Evolutionary conservation across 257 asterid genomes (phyloP), one percentile per base, ranked within the genome.

Genomic region (Knoxia roxburghii): DNA sequence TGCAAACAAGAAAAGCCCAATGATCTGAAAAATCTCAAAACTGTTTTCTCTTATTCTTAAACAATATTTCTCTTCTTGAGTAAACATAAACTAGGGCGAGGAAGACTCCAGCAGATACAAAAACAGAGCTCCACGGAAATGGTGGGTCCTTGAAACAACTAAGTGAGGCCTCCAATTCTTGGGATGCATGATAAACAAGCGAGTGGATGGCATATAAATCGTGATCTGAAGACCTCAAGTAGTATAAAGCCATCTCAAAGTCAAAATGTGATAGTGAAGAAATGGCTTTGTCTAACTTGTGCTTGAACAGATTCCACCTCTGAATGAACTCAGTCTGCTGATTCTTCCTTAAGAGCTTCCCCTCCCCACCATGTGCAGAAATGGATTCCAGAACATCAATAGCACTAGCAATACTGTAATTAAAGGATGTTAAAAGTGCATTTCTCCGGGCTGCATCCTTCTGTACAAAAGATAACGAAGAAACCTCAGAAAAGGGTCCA

Each of bases 371-470:
- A 65, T 93, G 95, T 4, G 90, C 88, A 52, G 68, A 71, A 74
- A 90, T 76, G 14, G 97, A 86, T 50, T 86, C 91, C 65, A 93
- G 83, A 76, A 93, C 86, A 51, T 88, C 90, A 26, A 88, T 13
- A 63, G 87, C 95, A 73, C 92, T 86, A 2, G 88, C 75, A 45
- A 93, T 74, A 72, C 83, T 93, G 73, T 79, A 86, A 61, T 90
- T 93, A 80, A 93, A 70, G 0, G 90, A 69, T 1, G 96, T 93
- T 78, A 93, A 75, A 13, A 93, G 81, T 59, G 90, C 78, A 72
- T 93, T 93, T 77, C 99, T 90, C 77, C 85, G 79, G n/a, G 97
- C 95, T 39, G 99, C 96, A 82, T 93, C 95, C 78, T 84, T 93
- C 86, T 93, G 97, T 46, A 90, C 94, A 78, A 93, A 93, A 2